Percentiles rank a stretch among this genome's conserved stretches.
Conservation (phyloP, 345 rosid species). For the Boechera stricta region DNA sequence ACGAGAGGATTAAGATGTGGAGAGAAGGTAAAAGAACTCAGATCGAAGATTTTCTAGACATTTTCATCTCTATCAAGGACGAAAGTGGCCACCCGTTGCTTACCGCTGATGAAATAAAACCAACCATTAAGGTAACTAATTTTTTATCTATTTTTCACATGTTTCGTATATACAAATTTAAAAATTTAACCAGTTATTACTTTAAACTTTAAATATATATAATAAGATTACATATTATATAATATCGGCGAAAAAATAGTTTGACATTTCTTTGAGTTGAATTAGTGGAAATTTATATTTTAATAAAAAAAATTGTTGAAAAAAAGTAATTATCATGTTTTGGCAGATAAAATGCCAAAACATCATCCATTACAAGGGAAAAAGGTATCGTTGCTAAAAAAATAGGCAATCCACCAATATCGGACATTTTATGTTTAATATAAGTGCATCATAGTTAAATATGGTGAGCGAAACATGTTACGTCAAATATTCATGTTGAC, state of each 20-base stretch:
- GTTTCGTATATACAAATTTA: not conserved
- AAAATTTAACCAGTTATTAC: not conserved
- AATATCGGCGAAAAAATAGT: not conserved
- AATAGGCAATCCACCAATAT: not conserved
- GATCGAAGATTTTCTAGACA: constrained; percentile 54
- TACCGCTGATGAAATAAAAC: constrained; percentile 53
- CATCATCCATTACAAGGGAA: not conserved
- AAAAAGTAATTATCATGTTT: not conserved
- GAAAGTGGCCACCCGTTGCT: constrained; percentile 46
- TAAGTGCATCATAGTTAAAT: not conserved
- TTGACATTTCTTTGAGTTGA: constrained; percentile 4
- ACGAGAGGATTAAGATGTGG: constrained; percentile 47
- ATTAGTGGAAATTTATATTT: not conserved
- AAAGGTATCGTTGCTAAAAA: not conserved
- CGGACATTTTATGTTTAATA: too few relatives aligned
- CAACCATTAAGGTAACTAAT: constrained; percentile 47
- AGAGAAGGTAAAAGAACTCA: constrained; percentile 41
- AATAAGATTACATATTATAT: not conserved
- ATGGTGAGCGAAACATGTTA: not conserved
- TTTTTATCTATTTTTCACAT: not conserved
- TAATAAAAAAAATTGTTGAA: not conserved
- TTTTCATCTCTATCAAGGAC: constrained; percentile 49
- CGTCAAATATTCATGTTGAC: too few relatives aligned
- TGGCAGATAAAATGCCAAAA: not conserved
- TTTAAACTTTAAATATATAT: not conserved